Evolutionary conservation across 2,329 filamentous ascomycete species (phyloP), one percentile per base, ranked within the genome.

Genomic region (Chrysoporthe puriensis): DNA sequence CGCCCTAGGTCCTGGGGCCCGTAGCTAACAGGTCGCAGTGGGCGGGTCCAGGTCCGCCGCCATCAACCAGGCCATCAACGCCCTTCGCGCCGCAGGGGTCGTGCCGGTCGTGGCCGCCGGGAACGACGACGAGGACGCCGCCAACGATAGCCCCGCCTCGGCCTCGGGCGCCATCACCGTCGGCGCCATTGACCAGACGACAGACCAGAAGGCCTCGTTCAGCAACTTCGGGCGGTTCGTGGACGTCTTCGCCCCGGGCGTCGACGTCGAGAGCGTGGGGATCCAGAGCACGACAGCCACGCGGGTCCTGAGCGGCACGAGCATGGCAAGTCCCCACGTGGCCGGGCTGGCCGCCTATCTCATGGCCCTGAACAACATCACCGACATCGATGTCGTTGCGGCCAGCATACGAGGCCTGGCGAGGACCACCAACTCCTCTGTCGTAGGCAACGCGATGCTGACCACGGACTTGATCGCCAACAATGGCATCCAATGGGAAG

Each of bases 261-360:
- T 88, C 63, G 71, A 83, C 62, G 80, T 89, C 40, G 76, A 82
- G 65, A 86, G 83, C 70, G 83, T 84, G 52, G 84, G 84, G 64
- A 87, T 87, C 76, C 70, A 73, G n/a, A 82, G 74, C 71, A 77
- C 85, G 73, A 83, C 77, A 26, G 82, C 77, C 69, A 82, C 79
- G 62, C 77, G 77, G 46, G 76, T 75, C 21, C 78, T 88, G 60
- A 85, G 81, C 72, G 86, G 86, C 63, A 88, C 86, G 70, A 85
- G 84, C 70, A 91, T 90, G 88, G 88, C 90, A 36, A 84, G 85
- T 14, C 90, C 90, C 1, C 89, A 91, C 75, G 83, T 92, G 64
- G 85, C 87, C 60, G 90, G 90, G 60, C 81, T 92, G 3, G 88
- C 87, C 16, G 89, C 88, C 40, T 92, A 92, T 77, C 79, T 92